Evolutionary conservation across 345 rosid species (phyloP).

Genomic region (Murraya paniculata): DNA sequence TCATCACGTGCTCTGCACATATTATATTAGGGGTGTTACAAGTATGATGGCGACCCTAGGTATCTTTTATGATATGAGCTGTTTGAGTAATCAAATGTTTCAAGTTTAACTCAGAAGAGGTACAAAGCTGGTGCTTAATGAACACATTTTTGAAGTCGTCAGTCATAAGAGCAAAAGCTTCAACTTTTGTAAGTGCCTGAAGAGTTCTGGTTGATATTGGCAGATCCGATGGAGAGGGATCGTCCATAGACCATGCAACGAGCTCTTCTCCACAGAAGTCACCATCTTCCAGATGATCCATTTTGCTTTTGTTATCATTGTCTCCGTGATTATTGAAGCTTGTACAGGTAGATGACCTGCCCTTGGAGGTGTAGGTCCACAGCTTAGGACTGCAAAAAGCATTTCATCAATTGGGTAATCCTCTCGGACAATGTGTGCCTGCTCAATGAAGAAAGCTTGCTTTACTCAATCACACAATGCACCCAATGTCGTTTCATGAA

Average conservation of each 20-base stretch:
- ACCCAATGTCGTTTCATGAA: conserved; percentile 24
- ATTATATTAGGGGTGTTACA: too few relatives aligned
- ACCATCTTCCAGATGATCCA: not conserved
- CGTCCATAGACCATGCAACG: not conserved
- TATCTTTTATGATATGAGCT: not conserved
- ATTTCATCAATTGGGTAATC: conserved; percentile 47
- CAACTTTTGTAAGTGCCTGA: not conserved
- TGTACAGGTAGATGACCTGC: not conserved
- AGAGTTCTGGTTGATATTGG: conserved; percentile 6
- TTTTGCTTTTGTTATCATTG: not conserved
- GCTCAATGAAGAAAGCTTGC: conserved; percentile 45
- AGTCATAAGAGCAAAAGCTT: not conserved
- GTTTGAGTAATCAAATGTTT: not conserved
- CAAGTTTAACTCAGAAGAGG: not conserved
- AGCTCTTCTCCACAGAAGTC: conserved; percentile 9
- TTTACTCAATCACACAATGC: conserved; percentile 51
- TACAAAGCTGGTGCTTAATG: not conserved
- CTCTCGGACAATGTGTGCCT: conserved; percentile 41
- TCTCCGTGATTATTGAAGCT: not conserved
- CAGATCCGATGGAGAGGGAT: not conserved
- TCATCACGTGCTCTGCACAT: too few relatives aligned
- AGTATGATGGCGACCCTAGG: not conserved
- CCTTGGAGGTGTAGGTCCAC: not conserved
- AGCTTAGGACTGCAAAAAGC: not conserved
- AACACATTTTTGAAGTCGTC: not conserved